Base-by-base conservation (phyloP, 495 filamentous ascomycete species). In the Bombardia bombarda region DNA sequence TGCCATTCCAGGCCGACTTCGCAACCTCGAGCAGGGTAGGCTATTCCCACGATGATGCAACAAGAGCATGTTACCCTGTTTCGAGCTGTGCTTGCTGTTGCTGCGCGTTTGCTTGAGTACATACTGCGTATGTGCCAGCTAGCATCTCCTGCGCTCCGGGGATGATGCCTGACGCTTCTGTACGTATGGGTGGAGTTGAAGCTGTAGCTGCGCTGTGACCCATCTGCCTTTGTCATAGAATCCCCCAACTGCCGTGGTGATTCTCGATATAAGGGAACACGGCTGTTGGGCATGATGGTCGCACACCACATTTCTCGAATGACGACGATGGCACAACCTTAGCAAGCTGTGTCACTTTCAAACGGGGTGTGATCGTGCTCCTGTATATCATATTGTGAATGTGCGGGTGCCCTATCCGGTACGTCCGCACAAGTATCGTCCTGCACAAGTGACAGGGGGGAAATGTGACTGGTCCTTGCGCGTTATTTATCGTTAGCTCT, bases 331-430 rank as follows among this genome's bases (percentile, higher is more conserved):
- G 19, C 36, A 23, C 7, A 6, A 16, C 36, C 14, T 25, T 25
- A n/a, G n/a, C n/a, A n/a, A n/a, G 13, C 24, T 5, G 8, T 12
- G 18, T 34, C 28, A 23, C 43, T 32, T 41, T 37, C 35, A 32
- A 40, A 38, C 18, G 22, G 31, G 42, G 52, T 53, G 45, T 45
- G 36, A 51, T 48, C 36, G 56, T 32, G 13, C 26, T 40, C 34
- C 42, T 44, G 38, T 40, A 43, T 32, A 19, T 41, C 33, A 30
- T 43, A 16, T 32, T 30, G 36, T 50, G 42, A 33, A n/a, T 23
- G 33, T 16, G 37, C 56, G 53, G 56, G 48, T 50, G 51, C 51
- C 45, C 48, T 48, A 50, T 53, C 53, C 56, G 53, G 48, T 31
- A 50, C 40, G 39, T 44, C 44, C 45, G 51, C 28, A 3, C 5